Percentiles rank a stretch among this genome's conserved stretches.
Evolutionary conservation across 371 early-diverging fungal genomes (phyloP).

Genomic region (Blastocladiella emersonii): DNA sequence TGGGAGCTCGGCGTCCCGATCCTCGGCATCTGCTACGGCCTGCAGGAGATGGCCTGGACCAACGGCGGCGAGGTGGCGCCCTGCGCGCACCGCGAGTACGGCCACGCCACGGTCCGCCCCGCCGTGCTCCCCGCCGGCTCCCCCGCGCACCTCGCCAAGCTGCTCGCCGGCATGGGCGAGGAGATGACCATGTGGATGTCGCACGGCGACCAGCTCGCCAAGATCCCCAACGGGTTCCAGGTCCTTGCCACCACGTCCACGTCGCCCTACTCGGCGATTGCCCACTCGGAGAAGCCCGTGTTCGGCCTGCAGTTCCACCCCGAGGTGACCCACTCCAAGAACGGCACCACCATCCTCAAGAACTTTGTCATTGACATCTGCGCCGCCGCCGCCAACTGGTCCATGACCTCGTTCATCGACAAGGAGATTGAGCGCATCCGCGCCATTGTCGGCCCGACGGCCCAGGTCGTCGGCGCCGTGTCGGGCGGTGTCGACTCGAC

Average conservation of each 20-base stretch:
- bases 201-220: conserved; percentile 87
- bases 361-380: conserved; percentile 89
- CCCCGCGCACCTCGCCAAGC: conserved; percentile 31
- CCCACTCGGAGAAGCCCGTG: conserved; percentile 54
- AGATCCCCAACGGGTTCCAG: conserved; percentile 65
- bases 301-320: conserved; percentile 94
- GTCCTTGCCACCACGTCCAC: conserved; percentile 74
- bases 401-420: conserved; percentile 89
- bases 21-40: conserved; percentile 95
- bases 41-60: conserved; percentile 82
- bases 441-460: conserved; percentile 73
- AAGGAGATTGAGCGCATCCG: conserved; percentile 91
- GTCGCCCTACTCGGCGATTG: conserved; percentile 80
- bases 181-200: conserved; percentile 89
- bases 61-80: conserved; percentile 75
- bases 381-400: conserved; percentile 72
- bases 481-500: conserved; percentile 94
- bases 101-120: conserved; percentile 67
- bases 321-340: conserved; percentile 90
- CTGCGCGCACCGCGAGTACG: conserved; percentile 88
- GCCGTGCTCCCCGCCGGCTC: conserved; percentile 40
- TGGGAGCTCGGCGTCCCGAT: conserved; percentile 81
- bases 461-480: conserved; percentile 92
- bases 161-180: conserved; percentile 62
- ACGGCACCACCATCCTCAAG: conserved; percentile 62